Evolutionary conservation across 352 stramenopile genomes (phyloP).

Genomic region (Phytophthora colocasiae): DNA sequence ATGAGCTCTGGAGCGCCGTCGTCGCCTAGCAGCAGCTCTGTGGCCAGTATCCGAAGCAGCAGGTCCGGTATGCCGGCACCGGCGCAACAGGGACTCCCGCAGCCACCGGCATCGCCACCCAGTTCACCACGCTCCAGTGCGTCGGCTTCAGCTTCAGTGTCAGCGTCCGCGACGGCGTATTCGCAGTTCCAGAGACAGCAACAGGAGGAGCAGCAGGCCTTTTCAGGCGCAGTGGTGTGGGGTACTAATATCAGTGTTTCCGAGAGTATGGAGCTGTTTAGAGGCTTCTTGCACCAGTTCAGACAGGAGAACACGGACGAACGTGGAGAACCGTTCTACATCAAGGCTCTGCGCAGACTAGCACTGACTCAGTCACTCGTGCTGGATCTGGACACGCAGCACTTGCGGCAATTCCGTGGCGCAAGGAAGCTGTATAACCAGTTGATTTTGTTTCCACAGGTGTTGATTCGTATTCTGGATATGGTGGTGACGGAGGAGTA

Average conservation of each 20-base stretch:
- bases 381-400: slow-evolving; percentile 93
- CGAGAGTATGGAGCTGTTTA: slow-evolving; percentile 92
- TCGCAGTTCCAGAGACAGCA: slow-evolving; percentile 43
- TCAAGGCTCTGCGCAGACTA: slow-evolving; percentile 79
- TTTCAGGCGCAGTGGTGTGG: slow-evolving; percentile 91
- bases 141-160: slow-evolving; percentile 48
- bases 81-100: slow-evolving; percentile 44
- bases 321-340: slow-evolving; percentile 75
- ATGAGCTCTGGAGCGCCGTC: slow-evolving; percentile 46
- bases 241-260: slow-evolving; percentile 95
- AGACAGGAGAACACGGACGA: slow-evolving; percentile 33
- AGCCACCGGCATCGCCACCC: slow-evolving; percentile 64
- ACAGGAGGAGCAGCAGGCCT: slow-evolving; percentile 56
- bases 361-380: slow-evolving; percentile 84
- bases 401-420: slow-evolving; percentile 84
- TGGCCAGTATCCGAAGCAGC: slow-evolving; percentile 40
- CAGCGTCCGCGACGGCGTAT: slow-evolving; percentile 35
- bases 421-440: slow-evolving; percentile 96
- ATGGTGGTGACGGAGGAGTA: slow-evolving; percentile 95
- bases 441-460: slow-evolving; percentile 95
- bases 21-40: slow-evolving; percentile 50
- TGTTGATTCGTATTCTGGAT: slow-evolving; percentile 97
- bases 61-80: slow-evolving; percentile 15
- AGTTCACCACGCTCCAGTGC: slow-evolving; percentile 70
- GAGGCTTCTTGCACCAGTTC: slow-evolving; percentile 91